Evolutionary conservation across 2,329 filamentous ascomycete genomes (phyloP).

Genomic region (Colletotrichum higginsianum): DNA sequence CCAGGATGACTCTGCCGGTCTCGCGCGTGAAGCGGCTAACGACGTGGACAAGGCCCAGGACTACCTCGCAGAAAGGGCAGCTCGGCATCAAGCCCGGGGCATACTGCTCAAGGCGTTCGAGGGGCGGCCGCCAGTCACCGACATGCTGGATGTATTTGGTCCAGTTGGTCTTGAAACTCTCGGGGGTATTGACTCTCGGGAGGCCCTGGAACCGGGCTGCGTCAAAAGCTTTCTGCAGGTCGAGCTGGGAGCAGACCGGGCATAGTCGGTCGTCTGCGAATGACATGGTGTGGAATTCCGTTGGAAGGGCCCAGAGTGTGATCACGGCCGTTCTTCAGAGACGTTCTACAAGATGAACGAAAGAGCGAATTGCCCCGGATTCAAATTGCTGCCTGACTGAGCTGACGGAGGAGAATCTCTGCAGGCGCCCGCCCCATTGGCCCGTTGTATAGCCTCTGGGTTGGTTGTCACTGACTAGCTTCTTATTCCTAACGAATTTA

Average conservation of each 20-base stretch:
- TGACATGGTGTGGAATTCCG: neutral
- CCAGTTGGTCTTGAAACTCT: slow-evolving; percentile 12
- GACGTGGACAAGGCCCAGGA: neutral
- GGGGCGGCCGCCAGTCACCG: slow-evolving; percentile 7
- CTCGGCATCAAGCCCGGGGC: slow-evolving; percentile 10
- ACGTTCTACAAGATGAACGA: neutral
- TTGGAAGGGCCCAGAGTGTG: neutral
- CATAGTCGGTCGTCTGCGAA: slow-evolving; percentile 22
- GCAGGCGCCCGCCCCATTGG: neutral
- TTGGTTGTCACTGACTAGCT: neutral
- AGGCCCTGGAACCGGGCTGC: slow-evolving; percentile 3
- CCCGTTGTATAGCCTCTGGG: neutral
- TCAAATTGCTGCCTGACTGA: neutral
- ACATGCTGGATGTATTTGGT: slow-evolving; percentile 19
- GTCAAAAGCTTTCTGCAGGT: neutral
- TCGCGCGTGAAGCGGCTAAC: neutral
- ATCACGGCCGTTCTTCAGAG: neutral
- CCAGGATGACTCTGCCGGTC: slow-evolving; percentile 7
- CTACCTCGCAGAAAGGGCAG: slow-evolving; percentile 18
- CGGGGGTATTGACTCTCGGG: neutral
- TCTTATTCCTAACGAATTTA: neutral
- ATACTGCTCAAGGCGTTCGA: slow-evolving; percentile 1
- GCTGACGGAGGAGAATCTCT: neutral
- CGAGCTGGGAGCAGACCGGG: slow-evolving; percentile 10
- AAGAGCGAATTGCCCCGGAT: neutral